Base-by-base conservation (phyloP, 768 basidiomycete species). In the Pulveroboletus sp. region DNA sequence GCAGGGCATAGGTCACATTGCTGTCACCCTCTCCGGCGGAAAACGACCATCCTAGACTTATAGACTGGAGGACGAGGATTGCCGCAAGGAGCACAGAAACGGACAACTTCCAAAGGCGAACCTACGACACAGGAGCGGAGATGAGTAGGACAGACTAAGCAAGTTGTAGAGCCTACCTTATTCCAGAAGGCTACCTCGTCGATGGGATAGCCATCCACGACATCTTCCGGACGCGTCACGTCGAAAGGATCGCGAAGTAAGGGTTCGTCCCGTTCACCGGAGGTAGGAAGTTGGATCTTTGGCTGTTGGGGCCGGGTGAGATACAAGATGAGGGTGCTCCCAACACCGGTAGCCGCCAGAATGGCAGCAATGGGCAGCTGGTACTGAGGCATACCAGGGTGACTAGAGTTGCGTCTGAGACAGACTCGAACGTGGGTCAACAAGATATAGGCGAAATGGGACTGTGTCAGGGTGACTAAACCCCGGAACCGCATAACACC, bases 151-250 rank as follows among this genome's bases (percentile, higher is more conserved):
- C 18, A 35, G 35, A 49, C 21, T 1, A n/a, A 4, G 11, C 21
- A 43, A 36, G 13, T 21, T 49, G 27, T 32, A 24, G 5, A 40
- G 67, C 76, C 39, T 56, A 78, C 83, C 66, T 71, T 69, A n/a
- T 59, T 56, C 83, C 82, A 84, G 65, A 89, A 89, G 4, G 50
- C 67, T 4, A 71, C 72, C 45, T 78, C 83, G 21, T 86, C 67
- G 36, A 88, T 71, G 8, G 87, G 83, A 46, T 77, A 76, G 4
- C 86, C 86, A 53, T 88, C 83, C 11, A 82, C 51, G 32, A 79
- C 56, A 57, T 92, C 89, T 62, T 85, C 83, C 8, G 82, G 78
- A n/a, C 63, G 80, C 17, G 81, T 78, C n/a, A 92, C 82, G 61
- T 82, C 79, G 60, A 86, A 88, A 10, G 84, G 81, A 58, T 88